phyloP scores from a whole-genome alignment of 768 basidiomycete species.

The Trametopsis cervina region DNA sequence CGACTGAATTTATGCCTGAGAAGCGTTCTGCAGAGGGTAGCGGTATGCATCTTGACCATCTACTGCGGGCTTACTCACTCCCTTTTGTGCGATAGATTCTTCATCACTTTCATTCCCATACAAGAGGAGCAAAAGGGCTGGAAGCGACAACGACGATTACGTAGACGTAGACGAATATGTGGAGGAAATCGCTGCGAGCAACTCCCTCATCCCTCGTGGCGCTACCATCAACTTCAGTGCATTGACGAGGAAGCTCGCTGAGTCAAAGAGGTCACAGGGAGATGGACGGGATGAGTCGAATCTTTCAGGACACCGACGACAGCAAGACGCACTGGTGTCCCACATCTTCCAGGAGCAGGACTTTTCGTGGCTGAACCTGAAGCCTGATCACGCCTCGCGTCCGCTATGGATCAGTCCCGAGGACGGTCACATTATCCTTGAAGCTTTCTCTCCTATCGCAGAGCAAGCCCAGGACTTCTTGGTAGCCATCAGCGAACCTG shows the following conservation, averaged over 20 bases:
- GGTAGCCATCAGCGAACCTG: constrained; percentile 96
- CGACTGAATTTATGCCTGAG: constrained; percentile 10
- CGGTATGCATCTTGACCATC: not conserved
- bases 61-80: no score
- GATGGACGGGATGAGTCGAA: constrained; percentile 40
- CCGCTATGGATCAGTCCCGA: constrained; percentile 96
- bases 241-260: constrained; percentile 70
- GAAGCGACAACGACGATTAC: constrained; percentile 48
- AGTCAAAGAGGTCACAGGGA: constrained; percentile 41
- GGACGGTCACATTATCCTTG: constrained; percentile 89
- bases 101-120: constrained; percentile 23
- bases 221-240: constrained; percentile 88
- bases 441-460: constrained; percentile 96
- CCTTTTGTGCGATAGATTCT: not conserved
- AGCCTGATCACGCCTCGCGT: constrained; percentile 84
- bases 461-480: constrained; percentile 98
- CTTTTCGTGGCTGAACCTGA: constrained; percentile 81
- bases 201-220: constrained; percentile 51
- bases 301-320: constrained; percentile 58
- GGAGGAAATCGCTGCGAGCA: constrained; percentile 25
- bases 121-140: constrained; percentile 36
- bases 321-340: constrained; percentile 71
- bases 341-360: constrained; percentile 82
- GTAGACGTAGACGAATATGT: constrained; percentile 45
- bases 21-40: constrained; percentile 27